Base-by-base conservation (phyloP, 176 grass and related monocot species). In the Leersia perrieri region DNA sequence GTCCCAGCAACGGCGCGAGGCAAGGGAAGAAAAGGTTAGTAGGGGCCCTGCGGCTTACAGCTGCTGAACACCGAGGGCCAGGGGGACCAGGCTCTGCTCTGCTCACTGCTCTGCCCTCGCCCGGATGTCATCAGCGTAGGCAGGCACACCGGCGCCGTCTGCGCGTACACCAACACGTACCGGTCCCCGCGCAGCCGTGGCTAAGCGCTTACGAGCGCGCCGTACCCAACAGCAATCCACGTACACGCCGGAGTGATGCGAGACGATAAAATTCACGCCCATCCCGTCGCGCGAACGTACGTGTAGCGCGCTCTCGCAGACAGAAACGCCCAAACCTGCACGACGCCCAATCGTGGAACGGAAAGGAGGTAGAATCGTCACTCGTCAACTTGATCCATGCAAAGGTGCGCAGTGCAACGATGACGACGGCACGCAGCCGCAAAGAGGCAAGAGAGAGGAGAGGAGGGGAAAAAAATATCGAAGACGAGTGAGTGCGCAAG, bases 21-120 rank as follows among this genome's bases (percentile, higher is more conserved):
- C n/a, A n/a, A n/a, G n/a, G n/a, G 27, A 55, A 61, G 16, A 61
- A 44, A 25, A 79, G 22, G 63, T 42, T 80, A 39, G 78, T 70
- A 49, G 79, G 67, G 78, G 79, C 51, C 53, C 67, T 32, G 51
- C 36, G 8, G 28, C 42, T 51, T 51, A 32, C 35, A 15, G 66
- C 3, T 29, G 73, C 53, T 10, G 75, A 20, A 25, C 58, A 22
- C 57, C 9, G 25, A 7, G 32, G 15, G 4, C 58, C 28, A 18
- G 2, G 22, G 61, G 75, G 76, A 68, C 77, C 63, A 79, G 63
- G 29, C 61, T 45, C 20, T 27, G 74, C 53, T 5, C 53, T 40
- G 76, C 11, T 5, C 29, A 30, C 34, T 39, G 35, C 66, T 70
- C 67, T 41, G 36, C 67, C 25, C n/a, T 22, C 67, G 26, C 30